Conservation (phyloP, 2,329 filamentous ascomycete genomes). For the Westerdykella sp. region DNA sequence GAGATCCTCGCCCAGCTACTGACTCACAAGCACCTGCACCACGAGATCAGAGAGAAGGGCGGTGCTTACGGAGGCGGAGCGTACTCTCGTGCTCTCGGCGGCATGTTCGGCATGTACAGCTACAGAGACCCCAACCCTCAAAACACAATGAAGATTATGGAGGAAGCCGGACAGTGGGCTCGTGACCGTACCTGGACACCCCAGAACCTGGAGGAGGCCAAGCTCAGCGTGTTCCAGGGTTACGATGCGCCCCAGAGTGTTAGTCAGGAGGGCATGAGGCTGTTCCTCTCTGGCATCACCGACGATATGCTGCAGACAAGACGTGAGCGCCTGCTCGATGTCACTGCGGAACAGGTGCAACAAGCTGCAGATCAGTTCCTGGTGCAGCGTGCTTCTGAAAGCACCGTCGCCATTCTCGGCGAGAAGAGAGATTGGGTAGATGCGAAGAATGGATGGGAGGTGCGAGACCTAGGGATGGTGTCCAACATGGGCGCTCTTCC, state of each 20-base stretch:
- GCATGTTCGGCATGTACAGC: slow-evolving; percentile 88
- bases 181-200: slow-evolving; percentile 73
- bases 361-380: slow-evolving; percentile 77
- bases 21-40: slow-evolving; percentile 93
- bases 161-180: slow-evolving; percentile 75
- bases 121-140: slow-evolving; percentile 94
- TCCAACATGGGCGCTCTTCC: slow-evolving; percentile 15
- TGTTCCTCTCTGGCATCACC: slow-evolving; percentile 78
- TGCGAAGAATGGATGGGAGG: slow-evolving; percentile 61
- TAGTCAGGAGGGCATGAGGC: slow-evolving; percentile 77
- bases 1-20: slow-evolving; percentile 86
- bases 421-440: slow-evolving; percentile 71
- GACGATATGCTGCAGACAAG: slow-evolving; percentile 83
- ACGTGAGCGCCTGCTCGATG: slow-evolving; percentile 79
- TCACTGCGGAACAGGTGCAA: slow-evolving; percentile 72
- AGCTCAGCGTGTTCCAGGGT: slow-evolving; percentile 86
- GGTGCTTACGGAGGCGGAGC: slow-evolving; percentile 93
- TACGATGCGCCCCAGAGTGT: slow-evolving; percentile 86
- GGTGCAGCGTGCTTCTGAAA: slow-evolving; percentile 59
- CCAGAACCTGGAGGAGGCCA: slow-evolving; percentile 88
- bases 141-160: slow-evolving; percentile 82
- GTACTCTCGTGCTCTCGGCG: slow-evolving; percentile 71
- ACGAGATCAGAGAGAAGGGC: slow-evolving; percentile 95
- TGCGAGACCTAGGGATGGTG: slow-evolving; percentile 64
- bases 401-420: slow-evolving; percentile 68